A percentile compares a stretch with the other conserved stretches of the same genome.
Conservation (phyloP, 805 yeast genomes). For the Alloascoidea africana region DNA sequence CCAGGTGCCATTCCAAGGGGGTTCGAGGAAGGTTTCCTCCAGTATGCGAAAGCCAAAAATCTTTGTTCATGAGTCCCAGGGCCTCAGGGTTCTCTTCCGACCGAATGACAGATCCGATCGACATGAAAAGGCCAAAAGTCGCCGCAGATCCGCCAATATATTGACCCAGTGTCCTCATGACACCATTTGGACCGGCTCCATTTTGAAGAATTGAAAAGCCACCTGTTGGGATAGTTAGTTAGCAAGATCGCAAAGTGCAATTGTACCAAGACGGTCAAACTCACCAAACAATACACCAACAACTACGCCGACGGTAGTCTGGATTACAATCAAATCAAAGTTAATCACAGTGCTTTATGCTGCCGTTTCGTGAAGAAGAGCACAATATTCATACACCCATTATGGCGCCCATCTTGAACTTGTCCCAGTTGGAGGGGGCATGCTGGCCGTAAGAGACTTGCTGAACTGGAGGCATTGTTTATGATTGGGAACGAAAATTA, state of each 20-base stretch:
- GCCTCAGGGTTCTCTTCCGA: too few species aligned
- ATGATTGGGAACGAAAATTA: too few species aligned
- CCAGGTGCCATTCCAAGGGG: conserved; percentile 14
- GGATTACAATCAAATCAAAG: conserved; percentile 2
- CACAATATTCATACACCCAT: conserved; percentile 55
- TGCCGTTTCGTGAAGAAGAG: too few species aligned
- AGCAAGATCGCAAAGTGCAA: neutral
- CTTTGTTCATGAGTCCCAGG: conserved; percentile 2
- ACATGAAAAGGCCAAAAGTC: conserved; percentile 92
- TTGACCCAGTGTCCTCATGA: conserved; percentile 91
- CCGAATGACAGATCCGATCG: conserved; percentile 85
- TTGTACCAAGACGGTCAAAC: conserved; percentile 2
- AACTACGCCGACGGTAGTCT: conserved; percentile 77
- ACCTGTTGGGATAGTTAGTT: conserved; percentile 9
- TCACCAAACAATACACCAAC: conserved; percentile 85
- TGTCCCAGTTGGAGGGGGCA: conserved; percentile 75
- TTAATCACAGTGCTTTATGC: too few species aligned
- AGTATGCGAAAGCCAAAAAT: conserved; percentile 1
- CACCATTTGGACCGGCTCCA: conserved; percentile 98
- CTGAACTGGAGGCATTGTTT: conserved; percentile 48
- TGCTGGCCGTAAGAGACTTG: conserved; percentile 39
- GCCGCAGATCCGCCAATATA: conserved; percentile 95
- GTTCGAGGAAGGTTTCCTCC: conserved; percentile 8
- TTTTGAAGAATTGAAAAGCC: conserved; percentile 80
- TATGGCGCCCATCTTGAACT: conserved; percentile 95